Conservation (phyloP, 768 basidiomycete species). For the Collybia nuda region DNA sequence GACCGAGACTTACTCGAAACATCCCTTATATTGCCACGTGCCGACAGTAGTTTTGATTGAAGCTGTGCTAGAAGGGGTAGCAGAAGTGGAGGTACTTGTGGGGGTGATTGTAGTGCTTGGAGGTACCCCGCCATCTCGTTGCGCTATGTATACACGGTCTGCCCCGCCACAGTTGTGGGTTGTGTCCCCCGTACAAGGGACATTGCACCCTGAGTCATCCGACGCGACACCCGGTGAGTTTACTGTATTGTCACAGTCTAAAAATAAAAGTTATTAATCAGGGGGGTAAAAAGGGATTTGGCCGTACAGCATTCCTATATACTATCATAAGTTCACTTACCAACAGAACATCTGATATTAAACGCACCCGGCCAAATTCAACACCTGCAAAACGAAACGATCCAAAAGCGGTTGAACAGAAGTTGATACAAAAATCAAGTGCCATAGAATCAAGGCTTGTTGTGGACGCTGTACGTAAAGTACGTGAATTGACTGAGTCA, state of each 20-base stretch:
- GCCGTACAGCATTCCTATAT: slow-evolving; percentile 2
- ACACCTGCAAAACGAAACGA: neutral
- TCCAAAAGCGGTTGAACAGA: neutral
- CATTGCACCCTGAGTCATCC: slow-evolving; percentile 30
- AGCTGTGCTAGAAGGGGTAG: slow-evolving; percentile 7
- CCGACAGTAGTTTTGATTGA: slow-evolving; percentile 33
- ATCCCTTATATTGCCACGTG: slow-evolving; percentile 48
- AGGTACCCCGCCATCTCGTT: no score
- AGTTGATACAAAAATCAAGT: neutral
- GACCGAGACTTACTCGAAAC: slow-evolving; percentile 20
- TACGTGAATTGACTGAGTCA: neutral
- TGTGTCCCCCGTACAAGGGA: slow-evolving; percentile 42
- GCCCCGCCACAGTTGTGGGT: slow-evolving; percentile 44
- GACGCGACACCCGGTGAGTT: neutral
- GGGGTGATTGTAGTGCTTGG: slow-evolving; percentile 36
- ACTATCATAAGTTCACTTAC: neutral
- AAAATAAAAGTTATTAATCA: neutral
- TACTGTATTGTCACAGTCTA: slow-evolving; percentile 1
- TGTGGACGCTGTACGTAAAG: neutral
- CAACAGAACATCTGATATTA: neutral
- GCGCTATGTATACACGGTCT: slow-evolving; percentile 34
- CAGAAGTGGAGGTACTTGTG: slow-evolving; percentile 28
- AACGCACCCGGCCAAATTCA: neutral
- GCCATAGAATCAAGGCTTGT: neutral
- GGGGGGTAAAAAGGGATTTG: neutral